Evolutionary conservation across 768 basidiomycete genomes (phyloP).

Genomic region (Coprinellus micaceus): DNA sequence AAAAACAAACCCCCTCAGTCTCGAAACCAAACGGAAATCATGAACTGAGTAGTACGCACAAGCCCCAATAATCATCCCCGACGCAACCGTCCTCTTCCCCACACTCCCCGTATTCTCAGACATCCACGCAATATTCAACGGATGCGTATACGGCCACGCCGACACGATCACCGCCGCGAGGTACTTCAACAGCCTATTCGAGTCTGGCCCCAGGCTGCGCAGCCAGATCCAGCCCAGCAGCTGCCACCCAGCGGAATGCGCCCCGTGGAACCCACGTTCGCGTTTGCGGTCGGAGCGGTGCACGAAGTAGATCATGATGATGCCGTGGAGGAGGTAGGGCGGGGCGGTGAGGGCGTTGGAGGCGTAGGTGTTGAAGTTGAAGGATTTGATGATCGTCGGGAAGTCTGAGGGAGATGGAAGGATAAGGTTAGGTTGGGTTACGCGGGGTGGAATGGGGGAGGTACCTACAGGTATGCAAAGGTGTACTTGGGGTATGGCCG

Average conservation of each 20-base stretch:
- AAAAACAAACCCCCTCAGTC: too few relatives aligned
- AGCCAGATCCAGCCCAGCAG: conserved; percentile 35
- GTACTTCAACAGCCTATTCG: conserved; percentile 30
- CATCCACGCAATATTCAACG: conserved; percentile 39
- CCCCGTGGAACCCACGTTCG: conserved; percentile 23
- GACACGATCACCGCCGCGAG: conserved; percentile 33
- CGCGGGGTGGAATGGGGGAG: not conserved
- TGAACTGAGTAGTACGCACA: conserved; percentile 19
- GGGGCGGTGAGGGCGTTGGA: conserved; percentile 38
- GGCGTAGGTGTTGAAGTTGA: conserved; percentile 33
- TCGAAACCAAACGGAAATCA: not conserved
- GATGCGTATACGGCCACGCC: conserved; percentile 37
- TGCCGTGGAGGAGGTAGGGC: conserved; percentile 33
- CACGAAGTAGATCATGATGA: conserved; percentile 29
- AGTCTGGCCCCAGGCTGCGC: conserved; percentile 24
- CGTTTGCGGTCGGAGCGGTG: conserved; percentile 30
- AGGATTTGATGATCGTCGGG: conserved; percentile 36
- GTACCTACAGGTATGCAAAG: conserved; percentile 35
- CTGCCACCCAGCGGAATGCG: conserved; percentile 32
- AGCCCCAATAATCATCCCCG: conserved; percentile 25
- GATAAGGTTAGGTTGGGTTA: not conserved
- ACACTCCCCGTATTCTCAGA: conserved; percentile 36
- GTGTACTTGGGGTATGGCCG: conserved; percentile 34
- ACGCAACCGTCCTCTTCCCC: conserved; percentile 32
- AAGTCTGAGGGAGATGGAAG: conserved; percentile 24